Base-by-base conservation (phyloP, 2,329 filamentous ascomycete species). In the Pleoardoris graminearum region DNA sequence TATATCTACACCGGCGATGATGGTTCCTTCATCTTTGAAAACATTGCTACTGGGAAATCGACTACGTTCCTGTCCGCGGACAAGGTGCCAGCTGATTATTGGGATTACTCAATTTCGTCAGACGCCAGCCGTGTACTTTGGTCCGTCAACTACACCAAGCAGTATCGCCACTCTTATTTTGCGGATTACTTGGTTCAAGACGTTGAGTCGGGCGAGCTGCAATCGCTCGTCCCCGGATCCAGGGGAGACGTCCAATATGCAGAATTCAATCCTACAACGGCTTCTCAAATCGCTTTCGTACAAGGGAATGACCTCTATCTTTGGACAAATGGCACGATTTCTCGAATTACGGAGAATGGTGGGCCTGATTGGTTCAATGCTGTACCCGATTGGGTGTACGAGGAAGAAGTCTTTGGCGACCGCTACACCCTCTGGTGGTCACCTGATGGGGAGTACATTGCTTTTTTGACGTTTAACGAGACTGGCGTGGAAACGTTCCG, bases 81-180 rank as follows among this genome's bases (percentile, higher is more conserved):
- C 53, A 75, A 82, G 54, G 77, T 88, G 1, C 85, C 85, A 0
- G 70, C 75, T 1, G 79, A 80, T 46, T 76, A 82, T 53, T 74
- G 75, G 54, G 81, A 84, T 37, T 88, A 84, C 68, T 85, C 78
- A 74, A 85, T 89, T 58, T 84, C 82, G 35, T 73, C 82, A 2
- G 84, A 87, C 62, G 76, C 81, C 6, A 79, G 78, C 19, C 79
- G 80, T 48, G 79, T 89, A 0, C 72, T 89, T 16, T 84, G 85
- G 73, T 78, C 85, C 1, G 79, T 83, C 48, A 88, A 89, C 62
- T 80, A 83, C 67, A 88, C 83, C 12, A 86, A 87, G 70, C 81
- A 86, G 66, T 88, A 89, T 63, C 82, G 86, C 1, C 75, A 88
- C 71, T 86, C 85, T 5, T 88, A 85, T 70, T 85, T 85, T 65